Conservation (phyloP, 2,329 filamentous ascomycete genomes). For the Aureobasidium vineae region DNA sequence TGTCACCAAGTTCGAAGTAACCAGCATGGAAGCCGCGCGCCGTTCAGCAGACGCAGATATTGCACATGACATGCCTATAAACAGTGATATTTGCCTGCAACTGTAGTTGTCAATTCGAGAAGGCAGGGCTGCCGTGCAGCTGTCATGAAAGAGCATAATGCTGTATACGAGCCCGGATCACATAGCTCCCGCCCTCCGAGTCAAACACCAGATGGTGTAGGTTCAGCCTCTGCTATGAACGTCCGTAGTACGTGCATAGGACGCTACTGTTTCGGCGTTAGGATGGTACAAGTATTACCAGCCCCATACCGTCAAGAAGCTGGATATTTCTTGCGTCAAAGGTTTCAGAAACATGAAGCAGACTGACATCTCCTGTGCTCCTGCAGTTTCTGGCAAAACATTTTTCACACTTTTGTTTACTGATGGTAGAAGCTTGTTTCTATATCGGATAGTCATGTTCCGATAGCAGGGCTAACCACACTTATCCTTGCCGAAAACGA, state of each 20-base stretch:
- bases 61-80: background rate
- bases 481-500: background rate
- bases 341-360: background rate
- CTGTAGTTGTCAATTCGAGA: background rate
- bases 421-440: background rate
- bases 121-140: background rate
- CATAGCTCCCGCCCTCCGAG: constrained; percentile 1
- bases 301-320: background rate
- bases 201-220: constrained; percentile 6
- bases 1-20: background rate
- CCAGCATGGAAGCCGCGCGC: background rate
- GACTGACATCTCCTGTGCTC: background rate
- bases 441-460: background rate
- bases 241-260: constrained; percentile 7
- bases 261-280: constrained; percentile 18
- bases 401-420: background rate
- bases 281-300: background rate
- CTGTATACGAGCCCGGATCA: background rate
- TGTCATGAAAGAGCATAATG: background rate
- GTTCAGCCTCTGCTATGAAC: constrained; percentile 13
- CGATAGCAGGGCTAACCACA: background rate
- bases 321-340: background rate
- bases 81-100: background rate
- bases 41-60: background rate
- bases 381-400: background rate